Conservation (phyloP, 495 filamentous ascomycete species). For the Penicillium daleae region DNA sequence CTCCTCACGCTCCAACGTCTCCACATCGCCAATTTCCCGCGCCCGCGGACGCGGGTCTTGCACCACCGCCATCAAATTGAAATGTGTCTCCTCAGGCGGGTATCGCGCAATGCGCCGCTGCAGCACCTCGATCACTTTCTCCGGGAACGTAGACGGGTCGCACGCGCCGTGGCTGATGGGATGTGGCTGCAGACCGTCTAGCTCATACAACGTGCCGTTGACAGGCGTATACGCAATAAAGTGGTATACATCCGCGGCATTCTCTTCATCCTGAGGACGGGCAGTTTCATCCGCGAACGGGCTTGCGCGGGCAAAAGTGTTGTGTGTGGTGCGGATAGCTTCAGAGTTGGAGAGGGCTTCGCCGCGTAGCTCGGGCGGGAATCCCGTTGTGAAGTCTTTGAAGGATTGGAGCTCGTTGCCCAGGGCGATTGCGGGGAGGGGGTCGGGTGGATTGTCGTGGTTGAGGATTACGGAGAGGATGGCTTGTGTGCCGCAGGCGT, state of each 20-base stretch:
- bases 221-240: slow-evolving; percentile 94
- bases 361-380: slow-evolving; percentile 78
- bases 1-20: slow-evolving; percentile 79
- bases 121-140: slow-evolving; percentile 84
- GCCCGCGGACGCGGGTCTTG: slow-evolving; percentile 77
- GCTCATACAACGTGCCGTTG: slow-evolving; percentile 81
- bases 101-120: slow-evolving; percentile 84
- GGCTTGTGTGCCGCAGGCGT: slow-evolving; percentile 97
- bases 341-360: slow-evolving; percentile 73
- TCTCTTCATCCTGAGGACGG: slow-evolving; percentile 58
- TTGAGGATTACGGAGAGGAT: slow-evolving; percentile 93
- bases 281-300: slow-evolving; percentile 91
- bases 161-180: slow-evolving; percentile 88
- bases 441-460: slow-evolving; percentile 53
- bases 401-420: slow-evolving; percentile 72
- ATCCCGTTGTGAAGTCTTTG: slow-evolving; percentile 86
- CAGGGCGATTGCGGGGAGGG: slow-evolving; percentile 38
- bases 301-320: slow-evolving; percentile 83
- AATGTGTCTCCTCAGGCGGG: slow-evolving; percentile 84
- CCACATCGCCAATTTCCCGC: slow-evolving; percentile 78
- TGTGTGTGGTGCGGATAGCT: slow-evolving; percentile 88
- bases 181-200: slow-evolving; percentile 91
- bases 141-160: slow-evolving; percentile 68
- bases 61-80: slow-evolving; percentile 93
- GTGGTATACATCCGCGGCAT: slow-evolving; percentile 82